Evolutionary conservation across 2,329 filamentous ascomycete species (phyloP), one percentile per base, ranked within the genome.

Genomic region (Whalleya microplaca): DNA sequence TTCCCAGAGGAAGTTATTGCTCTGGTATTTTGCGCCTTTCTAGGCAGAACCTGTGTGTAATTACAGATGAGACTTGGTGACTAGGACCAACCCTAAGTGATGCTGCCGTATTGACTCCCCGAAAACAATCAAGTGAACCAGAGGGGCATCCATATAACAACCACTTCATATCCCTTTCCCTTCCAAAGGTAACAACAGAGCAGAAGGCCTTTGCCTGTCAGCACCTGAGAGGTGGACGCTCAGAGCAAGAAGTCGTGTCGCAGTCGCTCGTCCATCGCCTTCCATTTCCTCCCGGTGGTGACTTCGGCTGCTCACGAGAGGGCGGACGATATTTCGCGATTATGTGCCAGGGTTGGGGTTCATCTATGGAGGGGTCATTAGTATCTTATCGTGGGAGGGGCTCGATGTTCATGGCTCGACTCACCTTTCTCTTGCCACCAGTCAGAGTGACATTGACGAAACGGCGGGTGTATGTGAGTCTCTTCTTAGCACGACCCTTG

Each of bases 371-470:
- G 12, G 27, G 43, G 29, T 66, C 55, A 9, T 27, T 27, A 71
- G 66, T 51, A 59, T 53, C 3, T 4, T n/a, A 21, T 50, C 20
- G n/a, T 12, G 20, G 4, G 20, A 5, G n/a, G 12, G 2, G 7
- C 5, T 19, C 37, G 2, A 16, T 6, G 19, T 32, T 6, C 14
- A 40, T 2, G 20, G 32, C 45, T 14, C 42, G 18, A n/a, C 82
- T 75, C 79, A 95, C 92, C 92, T 97, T 97, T 81, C 94, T 86
- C 93, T 98, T 98, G 83, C 94, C 94, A 80, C 92, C 93, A 68
- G 93, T 96, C 81, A 96, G 86, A 75, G 91, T 95, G 76, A 98
- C 92, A 83, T 98, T 97, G 71, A 98, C 93, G 84, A 98, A 98
- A 75, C 94, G 92, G 78, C 94, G 90, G 72, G 92, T 96, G 87